Conservation (phyloP, 2,329 filamentous ascomycete genomes). For the Keithomyces neogunnii region DNA sequence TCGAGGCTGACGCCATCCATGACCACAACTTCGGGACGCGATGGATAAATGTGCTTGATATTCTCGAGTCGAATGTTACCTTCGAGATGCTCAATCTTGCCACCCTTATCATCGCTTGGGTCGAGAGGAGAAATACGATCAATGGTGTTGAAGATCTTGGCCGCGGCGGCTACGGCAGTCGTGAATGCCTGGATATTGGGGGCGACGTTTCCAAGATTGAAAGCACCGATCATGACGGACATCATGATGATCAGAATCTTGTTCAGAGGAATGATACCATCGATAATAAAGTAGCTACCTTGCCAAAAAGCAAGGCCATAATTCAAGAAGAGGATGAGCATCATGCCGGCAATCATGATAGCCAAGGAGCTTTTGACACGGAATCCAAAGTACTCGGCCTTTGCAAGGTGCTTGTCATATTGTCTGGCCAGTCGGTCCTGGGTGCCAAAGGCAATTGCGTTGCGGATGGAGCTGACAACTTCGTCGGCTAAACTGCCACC, state of each 20-base stretch:
- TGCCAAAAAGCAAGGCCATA: conserved; percentile 87
- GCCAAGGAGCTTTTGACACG: conserved; percentile 66
- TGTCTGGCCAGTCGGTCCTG: conserved; percentile 84
- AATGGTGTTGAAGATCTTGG: conserved; percentile 91
- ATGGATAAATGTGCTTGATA: conserved; percentile 91
- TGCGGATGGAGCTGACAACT: conserved; percentile 87
- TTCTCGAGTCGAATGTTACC: conserved; percentile 74
- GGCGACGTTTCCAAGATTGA: conserved; percentile 79
- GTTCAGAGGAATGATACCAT: conserved; percentile 56
- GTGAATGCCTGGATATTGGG: conserved; percentile 84
- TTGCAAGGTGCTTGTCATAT: conserved; percentile 67
- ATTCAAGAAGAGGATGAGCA: conserved; percentile 76
- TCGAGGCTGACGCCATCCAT: conserved; percentile 75
- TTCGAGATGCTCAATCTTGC: conserved; percentile 61
- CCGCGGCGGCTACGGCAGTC: conserved; percentile 71
- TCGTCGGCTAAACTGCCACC: conserved; percentile 90
- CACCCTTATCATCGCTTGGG: conserved; percentile 59
- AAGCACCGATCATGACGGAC: conserved; percentile 87
- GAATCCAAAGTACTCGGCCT: conserved; percentile 68
- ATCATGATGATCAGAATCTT: conserved; percentile 79
- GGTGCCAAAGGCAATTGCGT: conserved; percentile 85
- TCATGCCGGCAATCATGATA: conserved; percentile 75
- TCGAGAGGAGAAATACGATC: conserved; percentile 82
- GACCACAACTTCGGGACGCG: conserved; percentile 79
- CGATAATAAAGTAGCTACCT: conserved; percentile 66